Evolutionary conservation across 208 protist genomes (phyloP).

Genomic region (Sergeia podlipaevii): DNA sequence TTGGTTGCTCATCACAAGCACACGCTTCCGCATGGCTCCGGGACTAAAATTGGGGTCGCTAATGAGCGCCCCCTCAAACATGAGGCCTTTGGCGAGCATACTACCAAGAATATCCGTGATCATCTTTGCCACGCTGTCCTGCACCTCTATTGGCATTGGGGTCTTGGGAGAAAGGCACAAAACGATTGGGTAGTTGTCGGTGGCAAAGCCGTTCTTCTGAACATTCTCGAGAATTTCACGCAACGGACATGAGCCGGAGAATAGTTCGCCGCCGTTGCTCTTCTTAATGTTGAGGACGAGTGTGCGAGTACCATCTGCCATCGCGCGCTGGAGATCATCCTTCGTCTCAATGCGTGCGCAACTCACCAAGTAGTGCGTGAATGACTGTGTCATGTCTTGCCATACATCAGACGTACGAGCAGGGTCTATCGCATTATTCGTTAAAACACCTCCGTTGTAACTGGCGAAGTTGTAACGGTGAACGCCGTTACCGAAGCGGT

Average conservation of each 20-base stretch:
- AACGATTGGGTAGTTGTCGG: slow-evolving; percentile 79
- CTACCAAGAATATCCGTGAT: slow-evolving; percentile 47
- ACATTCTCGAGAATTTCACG: slow-evolving; percentile 54
- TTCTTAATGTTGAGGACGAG: slow-evolving; percentile 60
- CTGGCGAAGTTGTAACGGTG: slow-evolving; percentile 87
- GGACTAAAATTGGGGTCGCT: slow-evolving; percentile 89
- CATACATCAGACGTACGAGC: slow-evolving; percentile 70
- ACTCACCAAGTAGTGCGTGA: slow-evolving; percentile 75
- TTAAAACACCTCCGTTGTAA: slow-evolving; percentile 72
- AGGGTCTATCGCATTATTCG: slow-evolving; percentile 81
- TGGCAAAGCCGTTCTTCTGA: slow-evolving; percentile 65
- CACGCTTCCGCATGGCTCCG: slow-evolving; percentile 72
- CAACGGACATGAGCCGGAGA: slow-evolving; percentile 58
- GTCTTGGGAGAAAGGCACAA: slow-evolving; percentile 59
- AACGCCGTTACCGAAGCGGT: slow-evolving; percentile 78
- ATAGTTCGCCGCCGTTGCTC: slow-evolving; percentile 36
- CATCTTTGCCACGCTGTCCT: slow-evolving; percentile 57
- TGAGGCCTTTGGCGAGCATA: slow-evolving; percentile 74
- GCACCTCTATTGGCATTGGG: slow-evolving; percentile 33
- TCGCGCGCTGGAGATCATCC: slow-evolving; percentile 54
- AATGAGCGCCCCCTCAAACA: slow-evolving; percentile 86
- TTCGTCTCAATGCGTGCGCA: slow-evolving; percentile 60
- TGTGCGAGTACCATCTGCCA: slow-evolving; percentile 25
- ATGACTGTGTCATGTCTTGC: slow-evolving; percentile 90
- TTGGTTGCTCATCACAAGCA: slow-evolving; percentile 77